phyloP scores from a whole-genome alignment of 108 stramenopile species.

The Pseudonitzschia delicatissima region DNA sequence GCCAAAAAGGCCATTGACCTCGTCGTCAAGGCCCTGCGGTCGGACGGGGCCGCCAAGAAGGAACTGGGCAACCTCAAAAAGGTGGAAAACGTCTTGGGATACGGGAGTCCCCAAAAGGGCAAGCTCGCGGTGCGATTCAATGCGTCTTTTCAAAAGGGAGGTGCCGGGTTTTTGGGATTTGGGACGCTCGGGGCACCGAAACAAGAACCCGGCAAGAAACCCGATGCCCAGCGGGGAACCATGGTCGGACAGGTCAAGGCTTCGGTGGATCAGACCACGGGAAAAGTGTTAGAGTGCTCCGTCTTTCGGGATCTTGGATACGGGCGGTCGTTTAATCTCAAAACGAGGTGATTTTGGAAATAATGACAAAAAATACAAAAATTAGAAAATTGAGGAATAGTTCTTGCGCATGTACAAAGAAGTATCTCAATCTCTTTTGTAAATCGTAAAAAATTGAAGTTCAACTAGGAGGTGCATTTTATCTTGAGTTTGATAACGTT shows the following conservation, averaged over 20 bases:
- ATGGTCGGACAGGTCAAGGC: constrained; percentile 91
- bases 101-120: constrained; percentile 54
- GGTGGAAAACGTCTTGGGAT: constrained; percentile 73
- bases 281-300: constrained; percentile 56
- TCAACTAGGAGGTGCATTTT: no score
- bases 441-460: no score
- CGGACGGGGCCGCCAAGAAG: constrained; percentile 55
- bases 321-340: constrained; percentile 75
- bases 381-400: no score
- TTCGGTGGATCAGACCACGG: constrained; percentile 51
- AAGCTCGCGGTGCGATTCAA: constrained; percentile 77
- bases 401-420: no score
- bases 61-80: constrained; percentile 71
- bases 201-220: no score
- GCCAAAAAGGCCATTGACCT: constrained; percentile 72
- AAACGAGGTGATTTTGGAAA: constrained; percentile 32
- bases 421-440: no score
- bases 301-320: constrained; percentile 92
- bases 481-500: no score
- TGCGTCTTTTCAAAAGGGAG: constrained; percentile 72
- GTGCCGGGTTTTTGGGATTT: constrained; percentile 67
- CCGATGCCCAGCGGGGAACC: constrained; percentile 63
- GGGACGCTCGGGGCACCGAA: constrained; percentile 73
- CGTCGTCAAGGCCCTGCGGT: constrained; percentile 69
- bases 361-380: neutral